Evolutionary conservation across 2,329 filamentous ascomycete species (phyloP), one percentile per base, ranked within the genome.

Genomic region (Alternaria sp.): DNA sequence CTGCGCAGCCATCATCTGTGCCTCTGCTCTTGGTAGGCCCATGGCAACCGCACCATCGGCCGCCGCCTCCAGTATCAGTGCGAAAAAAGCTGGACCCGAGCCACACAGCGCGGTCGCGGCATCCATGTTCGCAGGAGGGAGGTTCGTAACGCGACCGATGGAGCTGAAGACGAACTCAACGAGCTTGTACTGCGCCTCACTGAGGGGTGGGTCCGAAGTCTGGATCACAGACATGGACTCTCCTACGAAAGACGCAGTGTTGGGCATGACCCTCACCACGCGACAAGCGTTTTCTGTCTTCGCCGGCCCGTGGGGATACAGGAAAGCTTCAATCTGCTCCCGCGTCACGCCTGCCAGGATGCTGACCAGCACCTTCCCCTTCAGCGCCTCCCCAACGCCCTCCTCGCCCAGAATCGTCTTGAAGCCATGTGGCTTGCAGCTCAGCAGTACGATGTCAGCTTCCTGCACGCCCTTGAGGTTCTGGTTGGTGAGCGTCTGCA

Each of bases 141-240:
- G 84, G 68, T 88, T 87, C 17, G 90, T 86, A 15, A 92, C 89
- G 44, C 89, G 86, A 51, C 92, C 92, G 62, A 94, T 91, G 56
- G 87, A 86, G 74, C 84, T 87, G 83, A 95, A 95, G 72, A 94
- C 91, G 89, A 91, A 93, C 28, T 87, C 89, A 17, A 93, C 86
- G 11, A 94, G 84, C 17, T 73, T 63, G 74, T 86, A 82, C 28
- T 85, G 85, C 17, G 83, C 80, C 1, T 83, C 75, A 6, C 85
- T 83, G 13, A 92, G 82, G 4, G 89, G 85, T 9, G 89, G 87
- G 9, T 82, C 83, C 7, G 85, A 84, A 1, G 85, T 88, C 51
- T 88, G 89, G 69, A 97, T 90, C 57, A 96, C 84, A 9, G 83
- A 95, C 91, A 96, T 96, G 70, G 88, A 90, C 80, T 96, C 90